Percentiles rank a stretch among this genome's conserved stretches.
Conservation (phyloP, 495 filamentous ascomycete genomes). For the Neohortaea acidophila region DNA sequence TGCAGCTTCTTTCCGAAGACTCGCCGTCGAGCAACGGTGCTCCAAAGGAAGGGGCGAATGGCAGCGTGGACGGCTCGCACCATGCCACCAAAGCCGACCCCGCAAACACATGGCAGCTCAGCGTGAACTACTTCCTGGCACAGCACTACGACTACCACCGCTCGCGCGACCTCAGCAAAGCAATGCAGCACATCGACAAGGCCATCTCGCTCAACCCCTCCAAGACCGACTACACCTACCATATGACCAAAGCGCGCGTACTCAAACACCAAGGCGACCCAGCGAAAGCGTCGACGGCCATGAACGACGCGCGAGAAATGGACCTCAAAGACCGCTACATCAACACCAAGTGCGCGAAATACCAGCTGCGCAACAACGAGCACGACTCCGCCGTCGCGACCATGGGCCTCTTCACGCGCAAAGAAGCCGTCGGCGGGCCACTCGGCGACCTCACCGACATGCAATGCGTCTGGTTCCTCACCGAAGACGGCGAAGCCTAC, state of each 20-base stretch:
- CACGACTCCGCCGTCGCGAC: slow-evolving; percentile 70
- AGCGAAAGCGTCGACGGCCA: slow-evolving; percentile 65
- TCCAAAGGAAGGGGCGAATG: slow-evolving; percentile 32
- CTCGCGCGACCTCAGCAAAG: slow-evolving; percentile 68
- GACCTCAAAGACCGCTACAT: slow-evolving; percentile 90
- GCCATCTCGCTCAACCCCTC: slow-evolving; percentile 61
- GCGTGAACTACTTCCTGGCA: slow-evolving; percentile 78
- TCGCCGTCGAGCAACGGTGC: slow-evolving; percentile 27
- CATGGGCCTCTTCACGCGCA: slow-evolving; percentile 89
- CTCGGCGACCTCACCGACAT: slow-evolving; percentile 88
- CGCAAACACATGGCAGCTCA: slow-evolving; percentile 41
- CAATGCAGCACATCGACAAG: slow-evolving; percentile 67
- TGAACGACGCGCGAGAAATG: slow-evolving; percentile 72
- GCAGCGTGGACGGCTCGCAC: slow-evolving; percentile 14
- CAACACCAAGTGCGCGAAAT: slow-evolving; percentile 96
- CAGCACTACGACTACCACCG: slow-evolving; percentile 93
- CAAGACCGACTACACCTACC: slow-evolving; percentile 58
- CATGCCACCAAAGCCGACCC: slow-evolving; percentile 34
- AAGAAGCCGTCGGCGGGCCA: slow-evolving; percentile 75
- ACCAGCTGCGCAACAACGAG: slow-evolving; percentile 83
- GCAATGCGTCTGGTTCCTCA: slow-evolving; percentile 96
- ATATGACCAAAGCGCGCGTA: slow-evolving; percentile 91
- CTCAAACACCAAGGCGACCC: slow-evolving; percentile 79
- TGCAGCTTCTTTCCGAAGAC: slow-evolving; percentile 51
- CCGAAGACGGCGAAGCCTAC: slow-evolving; percentile 86